Conservation (phyloP, 768 basidiomycete species). For the Ephemerocybe angulata region DNA sequence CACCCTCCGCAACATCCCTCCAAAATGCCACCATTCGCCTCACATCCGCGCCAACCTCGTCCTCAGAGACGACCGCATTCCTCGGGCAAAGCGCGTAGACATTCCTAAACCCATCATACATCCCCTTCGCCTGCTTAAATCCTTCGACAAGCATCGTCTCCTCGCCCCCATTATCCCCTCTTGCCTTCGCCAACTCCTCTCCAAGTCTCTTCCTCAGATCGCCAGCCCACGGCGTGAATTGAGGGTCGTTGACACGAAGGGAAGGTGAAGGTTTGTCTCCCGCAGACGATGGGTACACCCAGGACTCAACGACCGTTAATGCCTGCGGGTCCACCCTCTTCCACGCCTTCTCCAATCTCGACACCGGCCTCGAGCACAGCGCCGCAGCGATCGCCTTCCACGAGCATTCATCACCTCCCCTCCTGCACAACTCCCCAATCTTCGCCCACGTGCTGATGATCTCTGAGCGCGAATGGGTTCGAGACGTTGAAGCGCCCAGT, state of each 20-base stretch:
- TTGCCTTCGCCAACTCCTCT: slow-evolving; percentile 46
- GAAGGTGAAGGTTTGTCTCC: slow-evolving; percentile 28
- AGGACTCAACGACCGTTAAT: slow-evolving; percentile 57
- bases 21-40: slow-evolving; percentile 53
- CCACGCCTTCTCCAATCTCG: slow-evolving; percentile 78
- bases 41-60: slow-evolving; percentile 44
- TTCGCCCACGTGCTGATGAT: slow-evolving; percentile 70
- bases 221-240: slow-evolving; percentile 68
- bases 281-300: slow-evolving; percentile 43
- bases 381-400: slow-evolving; percentile 74
- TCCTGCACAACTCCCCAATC: slow-evolving; percentile 68
- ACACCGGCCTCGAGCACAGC: slow-evolving; percentile 69
- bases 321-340: slow-evolving; percentile 63
- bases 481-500: slow-evolving; percentile 36
- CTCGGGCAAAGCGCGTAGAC: slow-evolving; percentile 51
- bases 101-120: slow-evolving; percentile 53
- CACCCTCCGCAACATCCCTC: slow-evolving; percentile 45
- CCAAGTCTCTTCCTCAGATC: slow-evolving; percentile 45
- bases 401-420: slow-evolving; percentile 73
- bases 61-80: slow-evolving; percentile 30
- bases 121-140: slow-evolving; percentile 36
- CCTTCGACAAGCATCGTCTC: slow-evolving; percentile 40
- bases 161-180: slow-evolving; percentile 38
- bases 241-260: slow-evolving; percentile 38
- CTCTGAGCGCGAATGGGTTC: slow-evolving; percentile 69